Evolutionary conservation across 345 rosid genomes (phyloP).

Genomic region (Eucalyptus sideroxylon): DNA sequence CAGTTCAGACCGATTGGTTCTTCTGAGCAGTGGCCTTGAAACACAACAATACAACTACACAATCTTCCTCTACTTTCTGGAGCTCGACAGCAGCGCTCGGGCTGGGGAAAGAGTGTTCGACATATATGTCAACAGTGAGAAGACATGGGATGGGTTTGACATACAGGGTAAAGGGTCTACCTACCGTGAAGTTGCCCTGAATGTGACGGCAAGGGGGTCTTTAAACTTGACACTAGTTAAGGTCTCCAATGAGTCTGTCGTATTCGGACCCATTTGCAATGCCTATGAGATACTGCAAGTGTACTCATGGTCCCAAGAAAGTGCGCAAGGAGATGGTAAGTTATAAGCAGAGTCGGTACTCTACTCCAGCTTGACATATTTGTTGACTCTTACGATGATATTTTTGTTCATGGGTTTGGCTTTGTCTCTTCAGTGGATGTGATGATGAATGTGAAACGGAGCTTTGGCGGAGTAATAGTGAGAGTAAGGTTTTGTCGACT

Average conservation of each 20-base stretch:
- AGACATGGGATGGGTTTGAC: slow-evolving; percentile 12
- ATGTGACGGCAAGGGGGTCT: slow-evolving; percentile 22
- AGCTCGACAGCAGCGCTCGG: slow-evolving; percentile 17
- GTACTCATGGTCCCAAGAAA: slow-evolving; percentile 11
- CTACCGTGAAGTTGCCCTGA: slow-evolving; percentile 15
- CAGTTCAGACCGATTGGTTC: slow-evolving; percentile 14
- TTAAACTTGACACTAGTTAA: slow-evolving; percentile 43
- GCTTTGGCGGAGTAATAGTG: slow-evolving; percentile 11
- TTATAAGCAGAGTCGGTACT: background rate
- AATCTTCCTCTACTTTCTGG: slow-evolving; percentile 57
- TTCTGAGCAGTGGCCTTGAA: slow-evolving; percentile 15
- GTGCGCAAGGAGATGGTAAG: slow-evolving; percentile 30
- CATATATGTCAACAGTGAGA: slow-evolving; percentile 27
- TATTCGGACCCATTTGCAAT: slow-evolving; percentile 47
- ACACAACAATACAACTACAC: slow-evolving; percentile 16
- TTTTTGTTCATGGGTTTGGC: background rate
- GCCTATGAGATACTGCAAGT: slow-evolving; percentile 55
- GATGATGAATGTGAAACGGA: slow-evolving; percentile 16
- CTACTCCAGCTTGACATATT: background rate
- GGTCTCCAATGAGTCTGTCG: slow-evolving; percentile 12
- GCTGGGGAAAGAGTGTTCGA: slow-evolving; percentile 41
- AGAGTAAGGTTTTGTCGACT: slow-evolving; percentile 4
- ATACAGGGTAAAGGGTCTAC: slow-evolving; percentile 18
- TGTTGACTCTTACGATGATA: background rate
- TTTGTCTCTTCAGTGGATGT: slow-evolving; percentile 14